Evolutionary conservation across 495 filamentous ascomycete genomes (phyloP), one percentile per base, ranked within the genome.

Genomic region (Penicillium riverlandense): DNA sequence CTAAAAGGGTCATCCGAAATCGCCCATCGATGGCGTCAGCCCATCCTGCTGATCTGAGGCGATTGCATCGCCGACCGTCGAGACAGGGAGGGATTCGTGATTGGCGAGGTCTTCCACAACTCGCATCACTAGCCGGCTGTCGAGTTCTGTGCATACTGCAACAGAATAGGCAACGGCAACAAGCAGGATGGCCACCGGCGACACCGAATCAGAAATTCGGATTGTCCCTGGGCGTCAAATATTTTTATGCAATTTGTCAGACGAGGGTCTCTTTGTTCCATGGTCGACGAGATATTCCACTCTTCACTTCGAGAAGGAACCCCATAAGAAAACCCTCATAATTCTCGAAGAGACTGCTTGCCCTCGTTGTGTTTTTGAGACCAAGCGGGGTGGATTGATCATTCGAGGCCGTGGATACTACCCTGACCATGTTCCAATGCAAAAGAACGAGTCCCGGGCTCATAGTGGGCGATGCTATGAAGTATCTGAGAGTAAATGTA

Each of bases 291-390:
- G 41, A 49, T 44, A 49, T 48, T 49, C 35, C 35, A 43, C 33
- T 43, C 39, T 38, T 12, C 1, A n/a, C 1, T 37, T 38, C 37
- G 42, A 45, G 29, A 34, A 37, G 29, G 38, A 31, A 31, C 27
- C 6, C 27, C 36, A 47, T 9, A 11, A 47, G 10, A 27, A 33
- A 22, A 35, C 31, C 30, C 36, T 50, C 29, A 45, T 40, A 29
- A 46, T 59, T 54, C 48, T 22, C 22, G 22, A 22, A 2, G 22
- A 57, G 49, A 54, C 45, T 40, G 4, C 16, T 11, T 40, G 36
- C 15, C 57, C 57, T 57, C 57, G 54, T 59, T 53, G 54, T 43
- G 43, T 31, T 22, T 22, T 22, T 22, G 22, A 22, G 55, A 55
- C 55, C 53, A 46, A 50, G 53, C 39, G 53, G 55, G 55, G 50